Percentiles rank a stretch among this genome's conserved stretches.
Evolutionary conservation across 176 grass and related monocot species (phyloP).

Genomic region (Poa pratensis): DNA sequence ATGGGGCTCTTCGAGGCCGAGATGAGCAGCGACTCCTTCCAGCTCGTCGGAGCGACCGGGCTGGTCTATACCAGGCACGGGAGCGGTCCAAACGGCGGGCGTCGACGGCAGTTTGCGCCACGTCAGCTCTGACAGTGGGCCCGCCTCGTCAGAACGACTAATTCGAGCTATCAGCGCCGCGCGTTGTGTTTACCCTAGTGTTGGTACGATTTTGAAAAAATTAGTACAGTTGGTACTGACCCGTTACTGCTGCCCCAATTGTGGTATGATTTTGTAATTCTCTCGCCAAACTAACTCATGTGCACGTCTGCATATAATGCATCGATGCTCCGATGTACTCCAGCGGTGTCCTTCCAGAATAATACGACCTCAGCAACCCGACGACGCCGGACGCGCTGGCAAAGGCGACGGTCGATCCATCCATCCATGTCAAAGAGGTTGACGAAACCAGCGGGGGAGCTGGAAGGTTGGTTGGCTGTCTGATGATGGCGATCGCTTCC

Average conservation of each 20-base stretch:
- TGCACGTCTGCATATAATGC: no score
- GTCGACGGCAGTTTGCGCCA: no score
- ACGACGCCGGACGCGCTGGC: neutral
- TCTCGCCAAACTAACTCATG: neutral
- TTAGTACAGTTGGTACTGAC: no score
- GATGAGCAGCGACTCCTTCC: conserved; percentile 97
- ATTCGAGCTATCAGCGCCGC: no score
- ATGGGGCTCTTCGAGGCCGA: conserved; percentile 98
- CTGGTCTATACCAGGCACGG: no score
- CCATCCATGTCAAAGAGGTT: neutral
- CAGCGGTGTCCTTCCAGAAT: neutral
- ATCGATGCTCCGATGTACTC: neutral
- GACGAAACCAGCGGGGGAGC: neutral
- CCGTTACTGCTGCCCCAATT: no score
- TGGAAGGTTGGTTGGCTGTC: neutral
- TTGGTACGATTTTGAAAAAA: no score
- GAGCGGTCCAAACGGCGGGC: no score
- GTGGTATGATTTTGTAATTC: no score
- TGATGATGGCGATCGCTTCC: neutral
- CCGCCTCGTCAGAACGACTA: no score
- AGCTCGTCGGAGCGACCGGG: conserved; percentile 93
- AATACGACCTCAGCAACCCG: neutral
- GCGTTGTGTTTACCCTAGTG: no score
- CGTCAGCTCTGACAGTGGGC: no score
- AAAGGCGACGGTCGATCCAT: neutral